A percentile compares a stretch with the other conserved stretches of the same genome.
Evolutionary conservation across 2,329 filamentous ascomycete genomes (phyloP).

Genomic region (Colletotrichum zoysiae): DNA sequence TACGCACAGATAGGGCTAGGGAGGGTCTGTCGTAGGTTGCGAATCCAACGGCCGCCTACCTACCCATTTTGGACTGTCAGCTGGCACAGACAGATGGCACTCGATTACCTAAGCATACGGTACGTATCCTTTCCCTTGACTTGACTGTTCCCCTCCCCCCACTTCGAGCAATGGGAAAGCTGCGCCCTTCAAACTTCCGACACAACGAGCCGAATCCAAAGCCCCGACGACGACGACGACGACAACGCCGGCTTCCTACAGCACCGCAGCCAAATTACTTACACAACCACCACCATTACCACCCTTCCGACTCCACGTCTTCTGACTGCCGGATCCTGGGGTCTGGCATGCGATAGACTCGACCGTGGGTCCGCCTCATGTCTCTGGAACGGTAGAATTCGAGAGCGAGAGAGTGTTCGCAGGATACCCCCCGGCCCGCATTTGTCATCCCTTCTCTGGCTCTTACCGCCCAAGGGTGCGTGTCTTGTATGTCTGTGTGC

Average conservation of each 20-base stretch:
- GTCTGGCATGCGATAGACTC: conserved; percentile 11
- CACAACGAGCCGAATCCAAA: background rate
- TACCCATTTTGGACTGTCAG: background rate
- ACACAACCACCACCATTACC: background rate
- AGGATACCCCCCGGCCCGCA: background rate
- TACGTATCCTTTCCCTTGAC: background rate
- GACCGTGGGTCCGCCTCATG: conserved; percentile 12
- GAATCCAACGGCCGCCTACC: no score
- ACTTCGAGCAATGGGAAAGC: background rate
- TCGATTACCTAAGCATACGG: background rate
- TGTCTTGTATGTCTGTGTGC: background rate
- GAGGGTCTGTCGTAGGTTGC: no score
- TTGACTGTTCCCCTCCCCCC: background rate
- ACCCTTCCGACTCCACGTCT: background rate
- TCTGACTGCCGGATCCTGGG: background rate
- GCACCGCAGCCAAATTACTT: background rate
- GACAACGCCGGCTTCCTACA: background rate
- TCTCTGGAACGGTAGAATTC: conserved; percentile 22
- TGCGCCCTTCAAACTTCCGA: background rate
- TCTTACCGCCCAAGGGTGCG: background rate
- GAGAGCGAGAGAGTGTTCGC: conserved; percentile 26
- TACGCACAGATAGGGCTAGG: no score
- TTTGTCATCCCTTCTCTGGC: conserved; percentile 29
- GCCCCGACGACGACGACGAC: background rate
- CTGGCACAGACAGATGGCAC: background rate